phyloP scores from a whole-genome alignment of 2,329 filamentous ascomycete species.

The Zymoseptoria ardabiliae region DNA sequence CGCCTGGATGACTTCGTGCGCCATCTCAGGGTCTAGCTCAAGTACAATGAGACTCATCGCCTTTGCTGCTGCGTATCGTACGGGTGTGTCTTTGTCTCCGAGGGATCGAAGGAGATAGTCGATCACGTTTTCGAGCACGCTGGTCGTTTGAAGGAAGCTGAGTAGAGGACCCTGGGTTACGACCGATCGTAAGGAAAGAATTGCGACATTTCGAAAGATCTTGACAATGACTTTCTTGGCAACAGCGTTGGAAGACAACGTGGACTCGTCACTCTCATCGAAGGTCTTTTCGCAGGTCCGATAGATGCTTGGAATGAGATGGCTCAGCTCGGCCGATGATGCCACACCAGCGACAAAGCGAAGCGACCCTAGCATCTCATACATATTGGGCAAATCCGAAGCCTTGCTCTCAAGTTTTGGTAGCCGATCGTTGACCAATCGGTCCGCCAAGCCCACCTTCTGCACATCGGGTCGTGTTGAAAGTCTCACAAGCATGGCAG shows the following conservation, averaged over 20 bases:
- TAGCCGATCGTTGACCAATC: conserved; percentile 65
- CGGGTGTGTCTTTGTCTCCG: conserved; percentile 82
- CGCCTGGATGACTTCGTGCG: conserved; percentile 77
- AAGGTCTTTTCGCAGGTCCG: conserved; percentile 54
- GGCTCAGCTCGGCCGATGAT: conserved; percentile 63
- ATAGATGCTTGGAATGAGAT: conserved; percentile 60
- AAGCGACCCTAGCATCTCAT: conserved; percentile 70
- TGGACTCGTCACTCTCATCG: conserved; percentile 44
- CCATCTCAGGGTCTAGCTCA: conserved; percentile 72
- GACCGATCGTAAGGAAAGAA: conserved; percentile 51
- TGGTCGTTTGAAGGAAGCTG: conserved; percentile 30
- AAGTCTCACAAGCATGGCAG: conserved; percentile 69
- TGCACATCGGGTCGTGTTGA: conserved; percentile 87
- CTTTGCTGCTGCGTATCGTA: conserved; percentile 86
- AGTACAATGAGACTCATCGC: conserved; percentile 80
- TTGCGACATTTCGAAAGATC: conserved; percentile 66
- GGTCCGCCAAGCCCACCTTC: conserved; percentile 59
- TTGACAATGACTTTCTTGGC: conserved; percentile 80
- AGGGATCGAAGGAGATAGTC: conserved; percentile 71
- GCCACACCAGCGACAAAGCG: conserved; percentile 72
- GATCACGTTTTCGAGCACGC: conserved; percentile 65
- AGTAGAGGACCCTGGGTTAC: conserved; percentile 19
- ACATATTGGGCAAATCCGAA: conserved; percentile 40
- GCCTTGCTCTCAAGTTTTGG: conserved; percentile 40
- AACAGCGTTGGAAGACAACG: conserved; percentile 64